Evolutionary conservation across 1,139 yeast species (phyloP).

Genomic region (Pichia kudriavzevii): DNA sequence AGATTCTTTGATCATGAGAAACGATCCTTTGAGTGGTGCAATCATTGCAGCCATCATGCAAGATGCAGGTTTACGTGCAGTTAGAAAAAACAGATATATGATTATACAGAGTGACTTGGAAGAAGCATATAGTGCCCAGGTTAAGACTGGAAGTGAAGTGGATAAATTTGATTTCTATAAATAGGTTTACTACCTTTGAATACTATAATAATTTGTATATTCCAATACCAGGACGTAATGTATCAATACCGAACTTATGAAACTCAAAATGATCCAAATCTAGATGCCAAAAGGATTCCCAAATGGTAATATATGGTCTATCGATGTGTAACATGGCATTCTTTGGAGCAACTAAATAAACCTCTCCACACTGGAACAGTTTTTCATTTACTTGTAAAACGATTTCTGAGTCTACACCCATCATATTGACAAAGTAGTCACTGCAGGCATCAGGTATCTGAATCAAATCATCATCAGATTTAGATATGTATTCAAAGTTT

Average conservation of each 20-base stretch:
- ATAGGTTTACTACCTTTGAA: conserved; percentile 31
- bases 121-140: conserved; percentile 96
- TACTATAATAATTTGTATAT: conserved; percentile 35
- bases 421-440: conserved; percentile 37
- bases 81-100: conserved; percentile 94
- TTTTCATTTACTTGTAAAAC: neutral
- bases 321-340: conserved; percentile 20
- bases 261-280: conserved; percentile 68
- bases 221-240: conserved; percentile 55
- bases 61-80: conserved; percentile 98
- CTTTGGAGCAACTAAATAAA: conserved; percentile 23
- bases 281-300: conserved; percentile 43
- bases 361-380: neutral
- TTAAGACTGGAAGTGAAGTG: conserved; percentile 88
- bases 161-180: conserved; percentile 97
- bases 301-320: conserved; percentile 21
- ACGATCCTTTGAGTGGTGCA: conserved; percentile 96
- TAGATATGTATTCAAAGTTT: conserved; percentile 4
- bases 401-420: conserved; percentile 37
- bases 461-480: conserved; percentile 1
- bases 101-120: conserved; percentile 92
- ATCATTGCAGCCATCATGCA: conserved; percentile 99
- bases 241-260: conserved; percentile 29
- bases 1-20: conserved; percentile 89
- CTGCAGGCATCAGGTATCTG: too few species aligned